phyloP scores from a whole-genome alignment of 129 eudicot genomes.

The Erigeron canadensis region DNA sequence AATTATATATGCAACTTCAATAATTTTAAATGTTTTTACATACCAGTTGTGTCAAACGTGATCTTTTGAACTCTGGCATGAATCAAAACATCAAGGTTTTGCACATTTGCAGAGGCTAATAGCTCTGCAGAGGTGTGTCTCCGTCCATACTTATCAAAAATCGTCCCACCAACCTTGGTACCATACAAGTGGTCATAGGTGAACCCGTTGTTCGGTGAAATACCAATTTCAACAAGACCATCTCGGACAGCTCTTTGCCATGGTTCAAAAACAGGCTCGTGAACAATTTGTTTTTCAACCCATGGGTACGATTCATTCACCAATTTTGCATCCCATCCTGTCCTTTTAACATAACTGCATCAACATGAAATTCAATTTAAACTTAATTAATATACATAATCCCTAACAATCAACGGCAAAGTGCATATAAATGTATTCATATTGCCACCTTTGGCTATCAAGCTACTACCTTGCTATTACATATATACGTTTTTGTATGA shows the following conservation, averaged over 20 bases:
- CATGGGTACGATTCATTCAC: conserved; percentile 90
- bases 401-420: not conserved
- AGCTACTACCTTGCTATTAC: too few species aligned
- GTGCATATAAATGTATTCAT: too few species aligned
- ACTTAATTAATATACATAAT: not conserved
- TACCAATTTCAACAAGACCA: conserved; percentile 67
- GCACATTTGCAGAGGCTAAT: conserved; percentile 52
- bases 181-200: conserved; percentile 90
- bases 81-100: conserved; percentile 61
- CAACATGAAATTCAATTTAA: not conserved
- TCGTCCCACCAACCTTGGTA: conserved; percentile 94
- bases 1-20: not conserved
- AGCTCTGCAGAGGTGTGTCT: conserved; percentile 92
- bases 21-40: not conserved
- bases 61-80: conserved; percentile 83
- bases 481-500: too few species aligned
- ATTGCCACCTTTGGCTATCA: too few species aligned
- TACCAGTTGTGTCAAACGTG: conserved; percentile 73
- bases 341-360: conserved; percentile 55
- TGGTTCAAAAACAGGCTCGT: conserved; percentile 54
- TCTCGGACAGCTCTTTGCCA: conserved; percentile 84
- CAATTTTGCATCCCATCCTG: conserved; percentile 81
- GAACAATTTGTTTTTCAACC: conserved; percentile 88
- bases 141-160: conserved; percentile 72
- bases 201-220: conserved; percentile 86